Percentiles rank a stretch among this genome's conserved stretches.
These are phyloP conservation scores for Xerocomus brunneocitrinus DNA, from an alignment of 768 basidiomycete species.

Conservation along the genomic window DNA sequence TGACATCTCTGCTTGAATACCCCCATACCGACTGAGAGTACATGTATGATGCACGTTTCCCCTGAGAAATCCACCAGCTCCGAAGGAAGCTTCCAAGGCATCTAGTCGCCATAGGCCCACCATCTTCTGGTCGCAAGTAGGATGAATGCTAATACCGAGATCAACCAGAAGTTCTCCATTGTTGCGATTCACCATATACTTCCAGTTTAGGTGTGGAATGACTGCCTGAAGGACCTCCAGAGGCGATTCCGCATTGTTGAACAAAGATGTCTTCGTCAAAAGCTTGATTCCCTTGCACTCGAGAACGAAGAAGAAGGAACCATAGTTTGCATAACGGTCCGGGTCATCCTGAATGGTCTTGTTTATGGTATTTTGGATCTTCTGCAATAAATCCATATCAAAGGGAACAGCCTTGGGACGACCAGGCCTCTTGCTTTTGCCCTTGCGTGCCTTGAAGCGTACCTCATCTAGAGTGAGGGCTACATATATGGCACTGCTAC, in stretches of 20 bases:
- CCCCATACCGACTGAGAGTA: constrained; percentile 7
- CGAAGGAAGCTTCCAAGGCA: constrained; percentile 6
- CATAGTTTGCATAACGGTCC: neutral
- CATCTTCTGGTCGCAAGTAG: neutral
- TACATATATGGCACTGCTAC: neutral
- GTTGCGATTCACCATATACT: neutral
- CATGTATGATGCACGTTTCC: constrained; percentile 8
- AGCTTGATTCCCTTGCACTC: constrained; percentile 13
- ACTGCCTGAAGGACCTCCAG: neutral
- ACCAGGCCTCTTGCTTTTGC: neutral
- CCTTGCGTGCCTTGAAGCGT: constrained; percentile 2
- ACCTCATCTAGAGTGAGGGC: constrained; percentile 4
- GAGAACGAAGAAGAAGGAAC: constrained; percentile 12
- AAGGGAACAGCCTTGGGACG: constrained; percentile 9
- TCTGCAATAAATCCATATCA: neutral
- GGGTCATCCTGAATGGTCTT: neutral
- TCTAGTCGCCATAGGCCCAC: constrained; percentile 3
- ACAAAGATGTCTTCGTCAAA: neutral
- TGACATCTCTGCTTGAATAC: neutral
- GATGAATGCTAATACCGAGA: neutral
- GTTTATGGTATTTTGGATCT: constrained; percentile 5
- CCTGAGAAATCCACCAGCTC: constrained; percentile 2
- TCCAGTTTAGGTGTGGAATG: constrained; percentile 2
- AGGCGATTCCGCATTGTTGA: neutral
- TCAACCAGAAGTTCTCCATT: constrained; percentile 7